Conservation (phyloP, 2,329 filamentous ascomycete genomes). For the Macrophomina phaseolina region DNA sequence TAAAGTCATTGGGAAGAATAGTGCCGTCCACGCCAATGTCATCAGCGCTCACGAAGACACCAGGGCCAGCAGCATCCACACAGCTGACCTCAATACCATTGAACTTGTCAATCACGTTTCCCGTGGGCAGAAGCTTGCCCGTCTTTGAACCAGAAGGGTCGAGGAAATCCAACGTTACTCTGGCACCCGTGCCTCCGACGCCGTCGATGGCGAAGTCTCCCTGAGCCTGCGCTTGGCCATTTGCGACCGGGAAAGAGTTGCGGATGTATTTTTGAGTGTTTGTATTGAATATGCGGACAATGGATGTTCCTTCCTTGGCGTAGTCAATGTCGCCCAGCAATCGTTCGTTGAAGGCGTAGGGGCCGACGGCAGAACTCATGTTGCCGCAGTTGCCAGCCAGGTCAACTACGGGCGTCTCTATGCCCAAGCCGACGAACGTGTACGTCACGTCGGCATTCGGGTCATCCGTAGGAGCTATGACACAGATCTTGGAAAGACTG, state of each 20-base stretch:
- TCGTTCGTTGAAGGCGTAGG: constrained; percentile 55
- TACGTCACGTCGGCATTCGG: constrained; percentile 67
- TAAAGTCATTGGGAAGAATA: constrained; percentile 58
- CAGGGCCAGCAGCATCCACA: constrained; percentile 67
- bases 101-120: constrained; percentile 43
- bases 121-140: constrained; percentile 66
- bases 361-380: constrained; percentile 71
- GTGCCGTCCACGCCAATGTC: constrained; percentile 55
- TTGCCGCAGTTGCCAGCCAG: constrained; percentile 78
- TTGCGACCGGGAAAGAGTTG: constrained; percentile 60
- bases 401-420: constrained; percentile 66
- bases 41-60: constrained; percentile 61
- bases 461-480: constrained; percentile 61
- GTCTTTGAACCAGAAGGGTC: constrained; percentile 68
- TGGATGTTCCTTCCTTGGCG: constrained; percentile 43
- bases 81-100: constrained; percentile 50
- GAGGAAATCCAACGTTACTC: constrained; percentile 66
- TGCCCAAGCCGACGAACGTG: constrained; percentile 73
- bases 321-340: constrained; percentile 32
- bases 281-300: constrained; percentile 70
- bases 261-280: constrained; percentile 71
- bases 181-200: constrained; percentile 63
- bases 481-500: constrained; percentile 72
- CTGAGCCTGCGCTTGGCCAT: constrained; percentile 53
- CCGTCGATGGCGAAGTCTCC: constrained; percentile 69